Conservation (phyloP, 306 rosid species). For the Fragaria iinumae region DNA sequence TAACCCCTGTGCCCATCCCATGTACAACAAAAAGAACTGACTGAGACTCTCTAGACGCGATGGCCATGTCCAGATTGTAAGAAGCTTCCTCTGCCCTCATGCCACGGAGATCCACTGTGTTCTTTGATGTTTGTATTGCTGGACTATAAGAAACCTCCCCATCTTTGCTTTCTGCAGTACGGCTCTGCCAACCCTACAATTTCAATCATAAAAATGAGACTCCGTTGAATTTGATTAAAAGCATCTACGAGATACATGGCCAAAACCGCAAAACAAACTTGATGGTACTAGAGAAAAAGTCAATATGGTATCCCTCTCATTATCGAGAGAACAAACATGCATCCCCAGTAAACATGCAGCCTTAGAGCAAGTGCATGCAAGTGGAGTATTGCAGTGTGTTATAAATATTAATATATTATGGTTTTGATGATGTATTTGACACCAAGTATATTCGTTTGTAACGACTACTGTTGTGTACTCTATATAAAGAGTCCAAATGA, state of each 20-base stretch:
- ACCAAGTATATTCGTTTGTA: not conserved
- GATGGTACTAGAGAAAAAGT: not conserved
- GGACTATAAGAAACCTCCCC: slow-evolving; percentile 58
- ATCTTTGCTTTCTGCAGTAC: slow-evolving; percentile 28
- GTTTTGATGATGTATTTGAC: not conserved
- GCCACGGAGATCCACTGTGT: slow-evolving; percentile 80
- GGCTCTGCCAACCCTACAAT: slow-evolving; percentile 40
- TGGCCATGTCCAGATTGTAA: slow-evolving; percentile 67
- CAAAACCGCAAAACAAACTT: not conserved
- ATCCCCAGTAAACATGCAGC: not conserved
- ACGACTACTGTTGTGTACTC: not conserved
- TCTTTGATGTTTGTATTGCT: slow-evolving; percentile 75
- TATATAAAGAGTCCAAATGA: not conserved
- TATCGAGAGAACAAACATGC: not conserved
- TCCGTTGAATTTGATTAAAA: not conserved
- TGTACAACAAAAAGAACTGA: slow-evolving; percentile 82
- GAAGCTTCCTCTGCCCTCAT: slow-evolving; percentile 87
- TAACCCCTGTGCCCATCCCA: slow-evolving; percentile 89
- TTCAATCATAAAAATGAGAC: slow-evolving; percentile 12
- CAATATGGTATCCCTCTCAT: not conserved
- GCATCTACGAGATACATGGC: not conserved
- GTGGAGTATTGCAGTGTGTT: not conserved
- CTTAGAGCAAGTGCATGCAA: not conserved
- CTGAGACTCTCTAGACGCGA: slow-evolving; percentile 49
- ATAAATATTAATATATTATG: not conserved